Base-by-base conservation (phyloP, 2,329 filamentous ascomycete species). In the Paraphoma chrysanthemicola region DNA sequence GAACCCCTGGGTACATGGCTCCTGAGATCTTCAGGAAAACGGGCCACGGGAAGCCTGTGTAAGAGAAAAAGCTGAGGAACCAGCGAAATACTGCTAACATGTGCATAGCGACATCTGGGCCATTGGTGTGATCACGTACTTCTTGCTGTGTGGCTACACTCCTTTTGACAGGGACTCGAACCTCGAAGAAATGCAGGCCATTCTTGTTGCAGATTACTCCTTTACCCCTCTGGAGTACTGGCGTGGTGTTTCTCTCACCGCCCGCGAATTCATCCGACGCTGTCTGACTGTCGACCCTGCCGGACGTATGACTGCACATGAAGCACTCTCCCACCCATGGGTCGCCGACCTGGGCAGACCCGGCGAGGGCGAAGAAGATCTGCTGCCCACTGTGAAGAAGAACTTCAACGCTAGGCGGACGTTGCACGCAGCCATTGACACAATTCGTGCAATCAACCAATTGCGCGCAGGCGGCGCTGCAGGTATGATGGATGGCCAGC, bases 1-100 rank as follows among this genome's bases (percentile, higher is more conserved):
- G 95, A 57, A 99, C 95, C 1, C 95, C 95, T 3, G 95, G 95
- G 47, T 99, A 99, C 79, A 99, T 99, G 95, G 95, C 95, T 2
- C 95, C 95, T 18, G 95, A 99, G 77, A 99, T 99, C 71, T 99
- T 99, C 81, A 97, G 97, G 79, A 99, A 99, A 83, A 93, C 90
- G 7, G 95, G 95, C 28, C 95, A 99, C 76, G 95, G 95, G 62
- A 99, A 98, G 79, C 93, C 95, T 67, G 95, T 99, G 86, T 88
- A 83, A 68, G 78, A 28, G n/a, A 39, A 12, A 2, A 11, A 6
- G 18, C 9, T 10, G 17, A 12, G 9, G 14, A 8, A 16, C 10
- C 16, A 7, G 12, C 38, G 2, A 11, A 16, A 23, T 23, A 23
- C 23, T 23, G 23, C 23, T 23, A 23, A 23, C 23, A 23, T 5